Percentiles rank a stretch among this genome's conserved stretches.
Conservation (phyloP, 2,329 filamentous ascomycete genomes). For the Orbilia javanica region DNA sequence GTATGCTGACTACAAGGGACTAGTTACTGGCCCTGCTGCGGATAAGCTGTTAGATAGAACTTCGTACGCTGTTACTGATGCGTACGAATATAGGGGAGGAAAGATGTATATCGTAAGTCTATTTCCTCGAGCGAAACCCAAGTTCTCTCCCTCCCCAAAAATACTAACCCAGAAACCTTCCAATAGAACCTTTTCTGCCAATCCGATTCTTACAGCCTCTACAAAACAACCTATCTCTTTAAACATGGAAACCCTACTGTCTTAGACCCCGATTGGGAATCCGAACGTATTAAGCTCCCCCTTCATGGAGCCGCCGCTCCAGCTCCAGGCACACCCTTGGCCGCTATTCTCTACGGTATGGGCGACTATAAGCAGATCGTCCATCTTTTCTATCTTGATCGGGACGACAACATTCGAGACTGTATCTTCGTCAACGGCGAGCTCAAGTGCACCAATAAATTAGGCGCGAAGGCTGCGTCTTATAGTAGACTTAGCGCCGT, state of each 20-base stretch:
- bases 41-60: slow-evolving; percentile 9
- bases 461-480: slow-evolving; percentile 6
- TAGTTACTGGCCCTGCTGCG: slow-evolving; percentile 3
- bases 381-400: slow-evolving; percentile 42
- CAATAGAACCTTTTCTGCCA: slow-evolving; percentile 38
- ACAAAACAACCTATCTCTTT: slow-evolving; percentile 19
- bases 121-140: background rate
- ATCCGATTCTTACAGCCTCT: slow-evolving; percentile 16
- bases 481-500: slow-evolving; percentile 25
- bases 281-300: slow-evolving; percentile 7
- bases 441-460: background rate
- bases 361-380: background rate
- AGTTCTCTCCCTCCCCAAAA: background rate
- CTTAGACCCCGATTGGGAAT: slow-evolving; percentile 1
- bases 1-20: background rate
- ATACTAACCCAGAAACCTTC: background rate
- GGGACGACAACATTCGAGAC: slow-evolving; percentile 21
- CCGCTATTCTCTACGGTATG: background rate
- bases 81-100: slow-evolving; percentile 23
- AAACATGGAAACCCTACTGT: background rate
- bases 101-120: slow-evolving; percentile 47
- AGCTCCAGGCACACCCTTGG: slow-evolving; percentile 19
- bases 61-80: slow-evolving; percentile 23
- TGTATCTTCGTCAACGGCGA: slow-evolving; percentile 26
- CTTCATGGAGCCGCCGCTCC: slow-evolving; percentile 15